Conservation (phyloP, 2,329 filamentous ascomycete species). For the Oidium heveae region DNA sequence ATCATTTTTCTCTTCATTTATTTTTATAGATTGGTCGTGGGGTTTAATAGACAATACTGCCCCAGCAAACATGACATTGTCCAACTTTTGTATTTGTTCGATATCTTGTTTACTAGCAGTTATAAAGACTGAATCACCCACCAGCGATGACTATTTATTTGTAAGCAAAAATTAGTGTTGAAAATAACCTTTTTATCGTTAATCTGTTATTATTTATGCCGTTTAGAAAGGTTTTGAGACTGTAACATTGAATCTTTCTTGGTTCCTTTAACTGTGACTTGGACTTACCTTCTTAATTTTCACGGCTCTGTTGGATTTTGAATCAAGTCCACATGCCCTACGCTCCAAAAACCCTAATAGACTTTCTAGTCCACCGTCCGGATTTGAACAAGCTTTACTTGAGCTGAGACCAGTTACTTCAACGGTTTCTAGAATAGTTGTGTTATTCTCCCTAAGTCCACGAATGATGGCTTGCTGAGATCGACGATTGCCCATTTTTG, state of each 20-base stretch:
- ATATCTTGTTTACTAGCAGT: slow-evolving; percentile 38
- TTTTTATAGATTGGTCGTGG: slow-evolving; percentile 9
- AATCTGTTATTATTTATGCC: no score
- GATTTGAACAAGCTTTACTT: slow-evolving; percentile 41
- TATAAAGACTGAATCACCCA: slow-evolving; percentile 44
- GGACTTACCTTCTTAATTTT: slow-evolving; percentile 58
- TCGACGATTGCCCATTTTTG: slow-evolving; percentile 10
- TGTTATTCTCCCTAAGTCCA: slow-evolving; percentile 15
- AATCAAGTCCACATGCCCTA: slow-evolving; percentile 31
- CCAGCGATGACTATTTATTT: slow-evolving; percentile 38
- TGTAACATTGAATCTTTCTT: not conserved
- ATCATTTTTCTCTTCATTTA: slow-evolving; percentile 9
- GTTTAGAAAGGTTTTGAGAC: not conserved
- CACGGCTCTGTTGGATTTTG: slow-evolving; percentile 22
- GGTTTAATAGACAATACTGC: slow-evolving; percentile 28
- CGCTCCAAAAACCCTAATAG: slow-evolving; percentile 45
- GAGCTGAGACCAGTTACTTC: slow-evolving; percentile 34
- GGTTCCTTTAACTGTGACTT: slow-evolving; percentile 3
- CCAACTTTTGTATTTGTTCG: slow-evolving; percentile 38
- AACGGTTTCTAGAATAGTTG: slow-evolving; percentile 13
- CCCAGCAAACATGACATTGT: slow-evolving; percentile 44
- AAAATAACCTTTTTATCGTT: no score
- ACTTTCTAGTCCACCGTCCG: slow-evolving; percentile 38
- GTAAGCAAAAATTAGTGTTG: slow-evolving; percentile 28
- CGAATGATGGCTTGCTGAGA: slow-evolving; percentile 15